A percentile compares a stretch with the other conserved stretches of the same genome.
Conservation (phyloP, 148 eudicot genomes). For the Silene conica region DNA sequence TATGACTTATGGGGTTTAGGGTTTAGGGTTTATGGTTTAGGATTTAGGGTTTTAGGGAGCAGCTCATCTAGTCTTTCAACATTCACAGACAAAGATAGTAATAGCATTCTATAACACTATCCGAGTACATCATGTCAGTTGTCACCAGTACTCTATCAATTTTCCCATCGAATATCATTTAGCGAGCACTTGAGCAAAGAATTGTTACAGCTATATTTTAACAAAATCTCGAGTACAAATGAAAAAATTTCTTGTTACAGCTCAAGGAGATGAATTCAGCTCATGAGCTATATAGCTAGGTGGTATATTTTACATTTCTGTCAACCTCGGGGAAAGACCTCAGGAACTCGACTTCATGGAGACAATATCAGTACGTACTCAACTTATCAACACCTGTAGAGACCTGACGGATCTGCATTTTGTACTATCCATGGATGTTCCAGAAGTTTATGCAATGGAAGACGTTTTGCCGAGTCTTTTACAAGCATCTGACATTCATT, state of each 20-base stretch:
- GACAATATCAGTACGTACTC: conserved; percentile 2
- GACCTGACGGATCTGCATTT: conserved; percentile 86
- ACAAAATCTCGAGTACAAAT: conserved; percentile 8
- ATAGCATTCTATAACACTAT: too few species aligned
- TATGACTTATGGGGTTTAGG: too few species aligned
- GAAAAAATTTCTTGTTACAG: conserved; percentile 17
- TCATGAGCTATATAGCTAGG: background rate
- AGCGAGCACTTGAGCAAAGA: background rate
- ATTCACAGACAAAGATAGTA: too few species aligned
- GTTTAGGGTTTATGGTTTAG: too few species aligned
- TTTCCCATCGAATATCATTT: background rate
- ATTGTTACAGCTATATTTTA: conserved; percentile 18
- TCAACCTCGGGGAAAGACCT: background rate
- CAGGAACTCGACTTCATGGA: conserved; percentile 5
- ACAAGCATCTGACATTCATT: conserved; percentile 71
- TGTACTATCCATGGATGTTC: conserved; percentile 97
- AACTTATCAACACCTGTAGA: conserved; percentile 63
- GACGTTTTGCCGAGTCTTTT: conserved; percentile 69
- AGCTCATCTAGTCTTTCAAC: too few species aligned
- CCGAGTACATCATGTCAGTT: too few species aligned
- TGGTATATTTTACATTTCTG: conserved; percentile 18
- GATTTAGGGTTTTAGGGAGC: too few species aligned
- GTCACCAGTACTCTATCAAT: too few species aligned
- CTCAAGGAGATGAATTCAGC: conserved; percentile 7
- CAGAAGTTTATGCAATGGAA: conserved; percentile 82